Evolutionary conservation across 495 filamentous ascomycete species (phyloP), one percentile per base, ranked within the genome.

Genomic region (Xylaria curta): DNA sequence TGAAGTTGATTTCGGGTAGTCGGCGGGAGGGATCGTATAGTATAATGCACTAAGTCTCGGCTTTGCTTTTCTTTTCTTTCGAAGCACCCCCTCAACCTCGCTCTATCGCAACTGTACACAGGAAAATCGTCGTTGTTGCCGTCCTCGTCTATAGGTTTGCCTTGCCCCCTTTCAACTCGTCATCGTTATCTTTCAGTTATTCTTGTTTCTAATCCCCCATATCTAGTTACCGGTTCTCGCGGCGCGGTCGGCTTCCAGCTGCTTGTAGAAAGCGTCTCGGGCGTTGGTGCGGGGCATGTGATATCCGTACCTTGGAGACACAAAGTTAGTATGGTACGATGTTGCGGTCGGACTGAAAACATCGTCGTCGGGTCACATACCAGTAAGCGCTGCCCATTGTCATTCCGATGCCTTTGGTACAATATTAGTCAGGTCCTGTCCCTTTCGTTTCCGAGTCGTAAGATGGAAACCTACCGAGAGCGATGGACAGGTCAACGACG

Each of bases 261-360:
- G 76, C 69, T 76, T 78, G 79, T 85, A 85, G 82, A 79, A 82
- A 68, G 73, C 73, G 78, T 87, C 85, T 73, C 85, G 85, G 56
- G 79, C 81, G 73, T 83, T 73, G 74, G 82, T 85, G 72, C 85
- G 85, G 38, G 85, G 85, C 67, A 85, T 79, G 78, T 87, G 85
- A 81, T 79, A 87, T 77, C 85, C 85, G 81, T 85, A 85, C 85
- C 85, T 86, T 42, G 26, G 63, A 28, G 26, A 19, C 28, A 19
- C 56, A 12, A 24, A 60, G 77, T 78, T 78, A 76, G 79, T 26
- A 65, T 60, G 26, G 17, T 26, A 0, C 7, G 12, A 26, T 54
- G 28, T 54, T 17, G 56, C 12, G 13, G 56, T 54, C 38, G 40
- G 24, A n/a, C 10, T 46, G 31, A n/a, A 19, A 66, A 36, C 28